These are phyloP conservation scores for Mayamaea pseudoterrestris DNA, from an alignment of 108 stramenopile species.

Conservation along the genomic window DNA sequence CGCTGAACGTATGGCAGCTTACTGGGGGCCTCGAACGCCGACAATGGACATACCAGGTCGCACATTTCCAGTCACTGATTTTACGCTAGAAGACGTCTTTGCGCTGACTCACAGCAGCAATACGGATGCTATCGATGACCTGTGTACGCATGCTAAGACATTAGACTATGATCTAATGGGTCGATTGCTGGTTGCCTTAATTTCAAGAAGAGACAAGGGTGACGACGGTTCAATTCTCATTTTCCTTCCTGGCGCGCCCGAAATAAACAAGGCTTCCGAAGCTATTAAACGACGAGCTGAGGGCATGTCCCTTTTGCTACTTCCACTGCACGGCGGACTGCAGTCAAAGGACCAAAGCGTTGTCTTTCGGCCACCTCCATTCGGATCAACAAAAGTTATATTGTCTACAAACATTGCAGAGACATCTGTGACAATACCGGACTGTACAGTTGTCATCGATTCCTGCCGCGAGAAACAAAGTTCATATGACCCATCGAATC, in stretches of 20 bases:
- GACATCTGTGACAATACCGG: slow-evolving; percentile 91
- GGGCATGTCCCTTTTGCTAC: slow-evolving; percentile 27
- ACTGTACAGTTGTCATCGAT: slow-evolving; percentile 88
- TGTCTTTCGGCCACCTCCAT: slow-evolving; percentile 60
- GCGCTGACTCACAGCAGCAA: no score
- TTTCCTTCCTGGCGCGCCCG: slow-evolving; percentile 87
- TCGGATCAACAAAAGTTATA: slow-evolving; percentile 83
- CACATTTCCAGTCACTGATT: slow-evolving; percentile 85
- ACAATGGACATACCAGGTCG: slow-evolving; percentile 90
- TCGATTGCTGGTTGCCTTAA: slow-evolving; percentile 32
- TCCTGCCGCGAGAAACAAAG: slow-evolving; percentile 76
- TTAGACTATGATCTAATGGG: slow-evolving; percentile 66
- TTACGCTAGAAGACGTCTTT: slow-evolving; percentile 81
- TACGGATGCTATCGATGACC: no score
- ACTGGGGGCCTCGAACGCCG: slow-evolving; percentile 64
- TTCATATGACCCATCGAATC: slow-evolving; percentile 73
- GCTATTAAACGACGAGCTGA: slow-evolving; percentile 23
- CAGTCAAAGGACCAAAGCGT: slow-evolving; percentile 79
- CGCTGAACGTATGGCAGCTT: slow-evolving; percentile 76
- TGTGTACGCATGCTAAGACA: slow-evolving; percentile 46
- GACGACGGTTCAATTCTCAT: slow-evolving; percentile 76
- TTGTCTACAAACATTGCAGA: slow-evolving; percentile 93
- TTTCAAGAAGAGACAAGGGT: slow-evolving; percentile 21
- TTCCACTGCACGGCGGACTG: slow-evolving; percentile 86
- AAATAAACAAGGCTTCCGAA: slow-evolving; percentile 63